A percentile compares a stretch with the other conserved stretches of the same genome.
phyloP scores from a whole-genome alignment of 169 alveolate species.

The Cryptosporidium andersoni region DNA sequence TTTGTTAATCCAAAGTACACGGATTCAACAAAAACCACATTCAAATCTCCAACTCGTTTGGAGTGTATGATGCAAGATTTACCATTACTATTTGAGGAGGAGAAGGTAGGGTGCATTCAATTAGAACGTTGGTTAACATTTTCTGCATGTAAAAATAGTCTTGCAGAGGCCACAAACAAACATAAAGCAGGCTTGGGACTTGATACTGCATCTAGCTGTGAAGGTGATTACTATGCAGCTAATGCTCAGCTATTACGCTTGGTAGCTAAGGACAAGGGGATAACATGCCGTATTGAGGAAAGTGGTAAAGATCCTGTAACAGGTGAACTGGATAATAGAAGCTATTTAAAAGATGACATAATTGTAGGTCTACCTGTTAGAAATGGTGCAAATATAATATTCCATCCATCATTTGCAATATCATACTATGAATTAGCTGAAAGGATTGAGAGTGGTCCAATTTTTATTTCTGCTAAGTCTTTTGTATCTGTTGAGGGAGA shows the following conservation, averaged over 20 bases:
- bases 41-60: constrained; percentile 92
- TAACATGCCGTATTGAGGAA: constrained; percentile 66
- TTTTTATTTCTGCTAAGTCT: constrained; percentile 24
- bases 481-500: constrained; percentile 52
- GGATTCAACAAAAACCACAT: constrained; percentile 86
- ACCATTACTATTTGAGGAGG: constrained; percentile 76
- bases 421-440: constrained; percentile 79
- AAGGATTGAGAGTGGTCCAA: constrained; percentile 74
- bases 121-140: constrained; percentile 85
- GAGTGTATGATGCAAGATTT: constrained; percentile 94
- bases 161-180: constrained; percentile 79
- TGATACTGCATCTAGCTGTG: constrained; percentile 83
- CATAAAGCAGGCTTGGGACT: constrained; percentile 76
- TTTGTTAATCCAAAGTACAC: constrained; percentile 94
- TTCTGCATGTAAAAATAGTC: constrained; percentile 85
- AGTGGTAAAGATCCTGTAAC: constrained; percentile 56
- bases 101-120: constrained; percentile 82
- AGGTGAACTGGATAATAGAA: constrained; percentile 18
- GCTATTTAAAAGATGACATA: constrained; percentile 17
- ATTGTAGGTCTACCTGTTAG: constrained; percentile 79
- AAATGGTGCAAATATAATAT: constrained; percentile 82
- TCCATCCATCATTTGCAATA: constrained; percentile 85
- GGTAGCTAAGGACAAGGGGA: constrained; percentile 61
- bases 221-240: constrained; percentile 80
- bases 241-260: constrained; percentile 75